phyloP scores from a whole-genome alignment of 2,329 filamentous ascomycete genomes.

The Talaromyces sp. region DNA sequence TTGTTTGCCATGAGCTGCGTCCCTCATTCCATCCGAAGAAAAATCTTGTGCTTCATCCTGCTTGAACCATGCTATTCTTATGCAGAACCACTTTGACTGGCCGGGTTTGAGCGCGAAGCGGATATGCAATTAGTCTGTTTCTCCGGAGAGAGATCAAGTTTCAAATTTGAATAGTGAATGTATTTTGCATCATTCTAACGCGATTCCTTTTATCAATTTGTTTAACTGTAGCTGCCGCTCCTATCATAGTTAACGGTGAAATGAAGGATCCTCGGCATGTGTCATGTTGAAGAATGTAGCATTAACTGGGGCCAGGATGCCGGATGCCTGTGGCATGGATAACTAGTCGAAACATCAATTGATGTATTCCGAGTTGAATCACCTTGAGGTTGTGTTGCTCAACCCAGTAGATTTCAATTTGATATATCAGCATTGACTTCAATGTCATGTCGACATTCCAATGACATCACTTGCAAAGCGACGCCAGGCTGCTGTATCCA shows the following conservation, averaged over 20 bases:
- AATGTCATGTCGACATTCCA: not conserved
- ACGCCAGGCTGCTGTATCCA: not conserved
- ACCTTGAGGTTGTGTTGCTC: not conserved
- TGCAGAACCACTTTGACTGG: not conserved
- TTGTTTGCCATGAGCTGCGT: constrained; percentile 15
- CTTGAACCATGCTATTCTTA: constrained; percentile 14
- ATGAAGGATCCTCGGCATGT: not conserved
- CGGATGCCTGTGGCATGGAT: not conserved
- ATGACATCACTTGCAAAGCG: not conserved
- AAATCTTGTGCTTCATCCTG: constrained; percentile 14
- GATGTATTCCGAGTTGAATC: not conserved
- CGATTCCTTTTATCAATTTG: not conserved
- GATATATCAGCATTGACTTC: too few relatives aligned
- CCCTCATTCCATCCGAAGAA: constrained; percentile 24
- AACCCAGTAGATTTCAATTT: too few relatives aligned
- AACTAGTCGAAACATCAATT: not conserved
- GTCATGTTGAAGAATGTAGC: not conserved
- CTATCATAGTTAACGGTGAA: not conserved
- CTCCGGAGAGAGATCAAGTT: too few relatives aligned
- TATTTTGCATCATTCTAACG: not conserved
- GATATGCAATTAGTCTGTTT: not conserved
- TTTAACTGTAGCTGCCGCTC: too few relatives aligned
- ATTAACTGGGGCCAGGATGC: not conserved
- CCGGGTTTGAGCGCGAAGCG: not conserved
- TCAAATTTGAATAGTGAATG: not conserved